Conservation (phyloP, 1,284 basidiomycete genomes). For the Sanguinoderma infundibulare region DNA sequence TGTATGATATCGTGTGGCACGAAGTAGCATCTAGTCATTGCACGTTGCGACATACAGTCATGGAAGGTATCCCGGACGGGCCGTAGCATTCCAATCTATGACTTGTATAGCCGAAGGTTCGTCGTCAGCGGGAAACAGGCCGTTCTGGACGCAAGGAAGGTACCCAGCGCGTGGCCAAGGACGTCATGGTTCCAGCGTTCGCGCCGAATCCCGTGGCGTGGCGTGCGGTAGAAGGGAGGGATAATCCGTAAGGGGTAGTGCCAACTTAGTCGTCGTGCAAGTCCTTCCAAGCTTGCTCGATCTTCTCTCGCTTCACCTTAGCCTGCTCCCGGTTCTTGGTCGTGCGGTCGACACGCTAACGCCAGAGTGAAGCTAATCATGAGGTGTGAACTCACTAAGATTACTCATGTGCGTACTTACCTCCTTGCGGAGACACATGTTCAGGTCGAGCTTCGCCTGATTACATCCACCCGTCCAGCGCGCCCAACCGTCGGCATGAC, state of each 20-base stretch:
- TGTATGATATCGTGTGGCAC: background rate
- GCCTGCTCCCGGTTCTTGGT: slow-evolving; percentile 70
- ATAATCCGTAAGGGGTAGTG: background rate
- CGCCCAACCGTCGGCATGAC: slow-evolving; percentile 64
- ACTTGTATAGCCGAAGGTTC: background rate
- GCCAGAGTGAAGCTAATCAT: background rate
- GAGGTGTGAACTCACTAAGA: background rate
- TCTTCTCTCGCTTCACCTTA: slow-evolving; percentile 60
- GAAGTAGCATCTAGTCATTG: background rate
- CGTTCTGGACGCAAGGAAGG: background rate
- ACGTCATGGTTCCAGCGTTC: background rate
- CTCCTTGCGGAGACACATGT: slow-evolving; percentile 78
- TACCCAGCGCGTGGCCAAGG: too few relatives aligned
- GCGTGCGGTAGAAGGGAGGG: background rate
- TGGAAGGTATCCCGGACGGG: background rate
- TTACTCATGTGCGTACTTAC: slow-evolving; percentile 44
- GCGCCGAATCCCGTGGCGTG: background rate
- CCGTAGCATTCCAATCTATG: background rate
- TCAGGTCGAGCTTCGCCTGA: slow-evolving; percentile 69
- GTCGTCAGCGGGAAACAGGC: background rate
- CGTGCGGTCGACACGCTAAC: slow-evolving; percentile 66
- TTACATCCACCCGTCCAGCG: slow-evolving; percentile 78
- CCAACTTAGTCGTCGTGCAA: slow-evolving; percentile 52
- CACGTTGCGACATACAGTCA: background rate
- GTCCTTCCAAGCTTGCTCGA: slow-evolving; percentile 64